A percentile compares a stretch with the other conserved stretches of the same genome.
phyloP scores from a whole-genome alignment of 768 basidiomycete genomes.

The Calocera cornea region DNA sequence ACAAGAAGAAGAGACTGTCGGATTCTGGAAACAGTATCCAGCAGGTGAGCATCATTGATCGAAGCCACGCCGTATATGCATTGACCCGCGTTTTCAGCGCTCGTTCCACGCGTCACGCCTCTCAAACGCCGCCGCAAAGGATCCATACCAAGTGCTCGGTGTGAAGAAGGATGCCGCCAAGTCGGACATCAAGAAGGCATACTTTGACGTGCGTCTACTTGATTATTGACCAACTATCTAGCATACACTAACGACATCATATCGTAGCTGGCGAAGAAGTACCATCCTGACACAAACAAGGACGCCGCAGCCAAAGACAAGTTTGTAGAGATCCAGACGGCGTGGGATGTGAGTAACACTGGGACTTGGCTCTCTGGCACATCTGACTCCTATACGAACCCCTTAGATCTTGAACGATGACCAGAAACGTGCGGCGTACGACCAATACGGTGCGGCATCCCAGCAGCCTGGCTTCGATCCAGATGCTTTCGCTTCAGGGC shows the following conservation, averaged over 20 bases:
- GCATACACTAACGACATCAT: constrained; percentile 6
- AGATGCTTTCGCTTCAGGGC: constrained; percentile 47
- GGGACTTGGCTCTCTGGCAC: constrained; percentile 11
- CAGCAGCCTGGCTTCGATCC: constrained; percentile 92
- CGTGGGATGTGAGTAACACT: constrained; percentile 71
- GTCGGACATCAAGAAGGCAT: constrained; percentile 92
- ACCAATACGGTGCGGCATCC: constrained; percentile 84
- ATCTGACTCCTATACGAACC: constrained; percentile 11
- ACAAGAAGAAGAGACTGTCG: neutral
- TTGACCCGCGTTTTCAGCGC: constrained; percentile 36
- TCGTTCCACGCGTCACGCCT: constrained; percentile 56
- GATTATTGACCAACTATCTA: constrained; percentile 8
- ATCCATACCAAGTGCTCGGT: constrained; percentile 86
- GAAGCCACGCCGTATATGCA: neutral
- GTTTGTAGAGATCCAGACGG: constrained; percentile 92
- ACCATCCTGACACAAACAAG: constrained; percentile 93
- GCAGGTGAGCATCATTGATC: neutral
- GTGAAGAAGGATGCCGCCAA: constrained; percentile 68
- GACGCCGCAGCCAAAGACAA: constrained; percentile 81
- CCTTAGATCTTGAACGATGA: constrained; percentile 81
- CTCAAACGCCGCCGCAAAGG: constrained; percentile 43
- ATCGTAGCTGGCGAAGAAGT: constrained; percentile 84
- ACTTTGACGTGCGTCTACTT: constrained; percentile 64
- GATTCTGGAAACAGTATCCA: neutral
- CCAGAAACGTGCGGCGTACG: constrained; percentile 79